Percentiles rank a stretch among this genome's conserved stretches.
These are phyloP conservation scores for Sextonia rubra DNA, from an alignment of 164 flowering plant genomes.

Conservation along the genomic window DNA sequence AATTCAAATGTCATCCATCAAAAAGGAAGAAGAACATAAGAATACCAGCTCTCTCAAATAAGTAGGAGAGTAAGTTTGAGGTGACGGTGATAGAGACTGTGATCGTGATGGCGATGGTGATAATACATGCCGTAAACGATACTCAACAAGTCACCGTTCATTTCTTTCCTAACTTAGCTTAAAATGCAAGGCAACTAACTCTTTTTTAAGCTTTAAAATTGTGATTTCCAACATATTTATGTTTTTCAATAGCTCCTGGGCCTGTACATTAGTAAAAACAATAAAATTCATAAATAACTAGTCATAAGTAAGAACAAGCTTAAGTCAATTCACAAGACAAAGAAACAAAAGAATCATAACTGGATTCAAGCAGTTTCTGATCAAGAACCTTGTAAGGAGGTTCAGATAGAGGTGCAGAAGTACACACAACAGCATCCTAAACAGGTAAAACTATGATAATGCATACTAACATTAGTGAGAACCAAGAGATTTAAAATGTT, in stretches of 20 bases:
- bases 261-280: constrained; percentile 16
- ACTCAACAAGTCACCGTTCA: constrained; percentile 42
- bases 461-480: not conserved
- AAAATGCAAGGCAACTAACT: constrained; percentile 28
- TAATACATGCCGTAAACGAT: constrained; percentile 23
- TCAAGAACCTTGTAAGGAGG: constrained; percentile 25
- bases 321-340: not conserved
- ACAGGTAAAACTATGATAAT: not conserved
- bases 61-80: constrained; percentile 9
- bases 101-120: constrained; percentile 7
- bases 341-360: not conserved
- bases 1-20: not conserved
- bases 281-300: not conserved
- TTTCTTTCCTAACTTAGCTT: constrained; percentile 43
- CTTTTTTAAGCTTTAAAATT: constrained; percentile 40
- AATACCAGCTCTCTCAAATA: constrained; percentile 14
- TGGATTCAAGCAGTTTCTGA: constrained; percentile 20
- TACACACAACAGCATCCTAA: constrained; percentile 22
- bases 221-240: constrained; percentile 32
- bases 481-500: not conserved
- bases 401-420: constrained; percentile 17
- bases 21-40: not conserved
- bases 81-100: constrained; percentile 4
- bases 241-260: constrained; percentile 32
- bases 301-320: not conserved